phyloP scores from a whole-genome alignment of 2,329 filamentous ascomycete species.

The Colletotrichum euphorbiae region DNA sequence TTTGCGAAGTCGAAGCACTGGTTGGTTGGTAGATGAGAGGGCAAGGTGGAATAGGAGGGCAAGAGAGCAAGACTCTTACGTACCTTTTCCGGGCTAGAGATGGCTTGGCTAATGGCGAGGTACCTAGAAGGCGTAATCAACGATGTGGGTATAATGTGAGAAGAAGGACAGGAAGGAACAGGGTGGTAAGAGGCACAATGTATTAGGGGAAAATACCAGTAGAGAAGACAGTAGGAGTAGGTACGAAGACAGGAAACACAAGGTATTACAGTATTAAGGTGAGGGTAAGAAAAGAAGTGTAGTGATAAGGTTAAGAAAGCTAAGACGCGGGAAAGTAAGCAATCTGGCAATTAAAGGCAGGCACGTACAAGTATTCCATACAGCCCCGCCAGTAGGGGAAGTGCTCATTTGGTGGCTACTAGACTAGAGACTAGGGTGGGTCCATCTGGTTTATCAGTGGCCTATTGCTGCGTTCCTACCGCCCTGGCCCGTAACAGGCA shows the following conservation, averaged over 20 bases:
- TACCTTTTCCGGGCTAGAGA: not conserved
- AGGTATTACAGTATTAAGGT: not conserved
- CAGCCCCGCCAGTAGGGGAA: not conserved
- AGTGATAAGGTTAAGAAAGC: not conserved
- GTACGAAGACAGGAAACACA: not conserved
- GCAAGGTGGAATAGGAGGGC: not conserved
- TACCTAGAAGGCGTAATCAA: not conserved
- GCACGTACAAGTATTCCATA: not conserved
- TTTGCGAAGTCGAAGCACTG: too few species aligned
- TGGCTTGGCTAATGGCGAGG: not conserved
- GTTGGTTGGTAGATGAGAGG: too few species aligned
- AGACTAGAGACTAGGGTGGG: conserved; percentile 6
- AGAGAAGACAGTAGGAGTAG: not conserved
- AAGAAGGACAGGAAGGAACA: not conserved
- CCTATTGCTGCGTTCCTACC: conserved; percentile 2
- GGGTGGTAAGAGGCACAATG: not conserved
- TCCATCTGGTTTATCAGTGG: conserved; percentile 15
- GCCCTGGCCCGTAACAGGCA: not conserved
- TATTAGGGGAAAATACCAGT: not conserved
- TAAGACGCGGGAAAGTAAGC: not conserved
- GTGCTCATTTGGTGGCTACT: conserved; percentile 36
- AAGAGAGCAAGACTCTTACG: not conserved
- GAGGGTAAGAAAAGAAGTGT: not conserved
- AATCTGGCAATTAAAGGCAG: not conserved
- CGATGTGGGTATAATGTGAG: not conserved